phyloP scores from a whole-genome alignment of 805 yeast genomes.

The Candida nonsorbophila region DNA sequence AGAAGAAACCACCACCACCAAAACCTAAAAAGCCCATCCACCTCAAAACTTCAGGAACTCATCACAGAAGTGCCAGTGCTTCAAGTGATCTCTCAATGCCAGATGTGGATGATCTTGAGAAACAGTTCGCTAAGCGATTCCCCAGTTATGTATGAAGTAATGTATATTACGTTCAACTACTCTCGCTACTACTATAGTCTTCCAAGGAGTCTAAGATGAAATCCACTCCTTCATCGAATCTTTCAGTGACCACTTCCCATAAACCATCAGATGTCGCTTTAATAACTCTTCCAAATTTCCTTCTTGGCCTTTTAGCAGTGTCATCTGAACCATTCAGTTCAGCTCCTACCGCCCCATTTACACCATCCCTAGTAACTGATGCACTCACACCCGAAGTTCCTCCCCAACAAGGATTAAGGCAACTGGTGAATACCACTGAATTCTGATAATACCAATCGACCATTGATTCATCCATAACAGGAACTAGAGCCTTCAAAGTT shows the following conservation, averaged over 20 bases:
- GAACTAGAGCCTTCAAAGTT: conserved; percentile 71
- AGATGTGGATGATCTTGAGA: conserved; percentile 57
- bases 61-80: conserved; percentile 22
- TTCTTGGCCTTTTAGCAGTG: conserved; percentile 65
- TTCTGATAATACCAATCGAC: conserved; percentile 89
- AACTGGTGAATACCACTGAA: conserved; percentile 75
- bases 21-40: conserved; percentile 62
- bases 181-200: conserved; percentile 27
- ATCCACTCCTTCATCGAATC: conserved; percentile 81
- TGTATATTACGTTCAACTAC: too few relatives aligned
- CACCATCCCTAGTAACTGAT: conserved; percentile 13
- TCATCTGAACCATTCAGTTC: conserved; percentile 19
- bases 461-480: conserved; percentile 83
- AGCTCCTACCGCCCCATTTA: conserved; percentile 6
- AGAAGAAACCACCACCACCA: conserved; percentile 41
- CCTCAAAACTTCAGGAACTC: conserved; percentile 32
- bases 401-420: conserved; percentile 76
- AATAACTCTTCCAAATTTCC: conserved; percentile 86
- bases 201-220: conserved; percentile 77
- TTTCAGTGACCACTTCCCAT: conserved; percentile 70
- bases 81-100: conserved; percentile 41
- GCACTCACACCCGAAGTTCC: conserved; percentile 13
- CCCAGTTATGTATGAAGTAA: conserved; percentile 56
- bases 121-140: conserved; percentile 50
- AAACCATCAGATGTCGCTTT: conserved; percentile 69